phyloP scores from a whole-genome alignment of 1,139 yeast species.

The Debaryomycetaceae sp. region DNA sequence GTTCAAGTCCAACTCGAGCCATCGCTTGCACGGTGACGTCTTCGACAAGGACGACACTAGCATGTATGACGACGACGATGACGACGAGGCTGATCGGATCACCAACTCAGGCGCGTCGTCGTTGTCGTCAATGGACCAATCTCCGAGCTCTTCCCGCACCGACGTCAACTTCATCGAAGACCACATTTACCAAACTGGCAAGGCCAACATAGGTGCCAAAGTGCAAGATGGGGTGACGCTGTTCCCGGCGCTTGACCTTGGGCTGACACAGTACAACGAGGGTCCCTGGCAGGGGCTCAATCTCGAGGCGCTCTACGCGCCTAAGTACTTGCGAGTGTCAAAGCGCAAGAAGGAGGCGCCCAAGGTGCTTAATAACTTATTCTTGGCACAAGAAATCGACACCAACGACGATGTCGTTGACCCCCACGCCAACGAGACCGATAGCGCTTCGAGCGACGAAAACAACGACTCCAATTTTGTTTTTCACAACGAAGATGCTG shows the following conservation, averaged over 20 bases:
- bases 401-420: conserved; percentile 9
- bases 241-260: conserved; percentile 2
- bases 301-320: conserved; percentile 40
- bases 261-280: too few relatives aligned
- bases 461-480: conserved; percentile 1
- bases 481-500: too few relatives aligned
- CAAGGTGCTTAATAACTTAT: conserved; percentile 49
- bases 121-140: background rate
- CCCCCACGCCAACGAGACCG: background rate
- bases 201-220: background rate
- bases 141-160: conserved; percentile 13
- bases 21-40: too few relatives aligned
- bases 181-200: background rate
- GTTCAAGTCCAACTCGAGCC: too few relatives aligned
- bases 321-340: conserved; percentile 50
- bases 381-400: conserved; percentile 76
- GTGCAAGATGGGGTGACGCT: background rate
- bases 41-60: conserved; percentile 2
- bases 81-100: conserved; percentile 1
- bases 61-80: conserved; percentile 4
- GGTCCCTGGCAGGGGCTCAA: conserved; percentile 35
- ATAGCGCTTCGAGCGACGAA: background rate
- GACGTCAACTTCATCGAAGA: conserved; percentile 9
- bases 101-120: background rate
- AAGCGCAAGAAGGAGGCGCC: conserved; percentile 44